Conservation (phyloP, 1,139 yeast genomes). For the Kluyveromyces sp. region DNA sequence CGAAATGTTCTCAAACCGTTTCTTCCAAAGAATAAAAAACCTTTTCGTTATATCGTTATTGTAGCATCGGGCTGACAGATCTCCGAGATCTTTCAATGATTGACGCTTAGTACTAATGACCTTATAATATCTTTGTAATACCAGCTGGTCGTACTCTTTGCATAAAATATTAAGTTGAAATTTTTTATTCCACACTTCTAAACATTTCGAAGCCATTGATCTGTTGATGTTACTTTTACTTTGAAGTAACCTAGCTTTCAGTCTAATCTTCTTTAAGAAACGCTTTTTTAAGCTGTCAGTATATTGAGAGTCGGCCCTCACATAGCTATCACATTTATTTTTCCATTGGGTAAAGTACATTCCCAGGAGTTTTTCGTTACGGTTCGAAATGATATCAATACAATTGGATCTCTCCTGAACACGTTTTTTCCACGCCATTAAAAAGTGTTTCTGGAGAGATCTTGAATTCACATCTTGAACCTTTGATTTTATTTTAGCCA, state of each 20-base stretch:
- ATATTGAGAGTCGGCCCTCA: neutral
- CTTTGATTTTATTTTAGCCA: neutral
- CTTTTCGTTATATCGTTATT: slow-evolving; percentile 14
- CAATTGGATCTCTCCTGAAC: neutral
- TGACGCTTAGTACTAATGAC: neutral
- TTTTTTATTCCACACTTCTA: neutral
- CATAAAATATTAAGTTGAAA: neutral
- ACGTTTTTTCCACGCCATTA: neutral
- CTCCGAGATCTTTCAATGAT: neutral
- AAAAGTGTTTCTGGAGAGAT: neutral
- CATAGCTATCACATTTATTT: neutral
- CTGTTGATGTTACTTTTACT: neutral
- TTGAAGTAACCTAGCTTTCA: neutral
- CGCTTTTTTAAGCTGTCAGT: neutral
- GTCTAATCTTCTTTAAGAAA: neutral
- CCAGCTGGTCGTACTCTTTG: neutral
- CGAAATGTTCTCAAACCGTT: neutral
- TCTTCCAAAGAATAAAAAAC: slow-evolving; percentile 16
- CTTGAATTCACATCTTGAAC: neutral
- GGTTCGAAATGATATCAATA: neutral
- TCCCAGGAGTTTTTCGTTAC: neutral
- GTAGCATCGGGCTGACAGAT: slow-evolving; percentile 2
- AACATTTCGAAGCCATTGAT: neutral
- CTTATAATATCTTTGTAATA: neutral
- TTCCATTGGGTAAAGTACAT: neutral